Conservation (phyloP, 305 asterid genomes). For the Plantago rigida region DNA sequence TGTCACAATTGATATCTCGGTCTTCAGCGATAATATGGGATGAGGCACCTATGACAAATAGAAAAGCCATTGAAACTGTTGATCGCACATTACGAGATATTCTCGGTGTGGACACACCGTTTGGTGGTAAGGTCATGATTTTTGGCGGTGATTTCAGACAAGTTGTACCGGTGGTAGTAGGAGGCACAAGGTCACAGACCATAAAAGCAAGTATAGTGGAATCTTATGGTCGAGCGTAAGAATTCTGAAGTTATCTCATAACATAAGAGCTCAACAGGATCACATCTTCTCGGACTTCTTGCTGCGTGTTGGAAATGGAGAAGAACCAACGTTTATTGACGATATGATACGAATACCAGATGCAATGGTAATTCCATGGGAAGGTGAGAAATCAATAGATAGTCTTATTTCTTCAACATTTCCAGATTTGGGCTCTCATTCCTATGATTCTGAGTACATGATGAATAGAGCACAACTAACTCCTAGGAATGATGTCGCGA, state of each 20-base stretch:
- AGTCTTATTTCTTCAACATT: neutral
- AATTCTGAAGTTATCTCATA: neutral
- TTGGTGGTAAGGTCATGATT: neutral
- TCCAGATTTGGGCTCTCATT: neutral
- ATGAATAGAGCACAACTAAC: neutral
- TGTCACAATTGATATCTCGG: neutral
- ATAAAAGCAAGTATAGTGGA: neutral
- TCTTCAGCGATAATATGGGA: neutral
- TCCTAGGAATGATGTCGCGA: neutral
- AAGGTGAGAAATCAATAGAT: neutral
- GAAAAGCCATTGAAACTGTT: conserved; percentile 4
- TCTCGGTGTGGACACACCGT: neutral
- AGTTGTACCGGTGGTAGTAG: neutral
- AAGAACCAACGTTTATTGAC: neutral
- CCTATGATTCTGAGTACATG: neutral
- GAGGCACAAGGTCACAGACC: neutral
- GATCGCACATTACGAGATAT: neutral
- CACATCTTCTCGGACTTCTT: neutral
- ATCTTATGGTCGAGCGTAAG: neutral
- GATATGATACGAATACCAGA: neutral
- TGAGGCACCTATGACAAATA: conserved; percentile 5
- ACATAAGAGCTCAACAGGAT: conserved; percentile 1
- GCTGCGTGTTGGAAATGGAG: neutral
- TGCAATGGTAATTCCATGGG: neutral
- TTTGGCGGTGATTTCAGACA: conserved; percentile 1